phyloP scores from a whole-genome alignment of 2,329 filamentous ascomycete species.

The Geosmithia putterillii region DNA sequence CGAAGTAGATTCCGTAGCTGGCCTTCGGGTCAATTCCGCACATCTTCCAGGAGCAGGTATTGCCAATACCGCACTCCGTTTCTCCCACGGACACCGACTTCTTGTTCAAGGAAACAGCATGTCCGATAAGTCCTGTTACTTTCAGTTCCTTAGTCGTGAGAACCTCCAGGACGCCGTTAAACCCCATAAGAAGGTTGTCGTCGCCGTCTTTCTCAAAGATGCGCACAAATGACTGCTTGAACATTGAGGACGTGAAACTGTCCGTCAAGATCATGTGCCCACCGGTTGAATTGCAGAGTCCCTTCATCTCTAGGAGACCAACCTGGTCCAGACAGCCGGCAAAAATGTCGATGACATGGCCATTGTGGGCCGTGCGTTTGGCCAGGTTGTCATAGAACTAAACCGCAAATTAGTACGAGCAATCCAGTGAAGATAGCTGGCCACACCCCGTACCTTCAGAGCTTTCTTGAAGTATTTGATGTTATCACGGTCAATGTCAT shows the following conservation, averaged over 20 bases:
- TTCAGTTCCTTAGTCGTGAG: slow-evolving; percentile 97
- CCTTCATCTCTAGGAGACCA: slow-evolving; percentile 95
- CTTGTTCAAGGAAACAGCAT: slow-evolving; percentile 94
- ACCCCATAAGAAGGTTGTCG: slow-evolving; percentile 93
- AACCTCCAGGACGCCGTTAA: slow-evolving; percentile 92
- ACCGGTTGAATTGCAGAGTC: slow-evolving; percentile 87
- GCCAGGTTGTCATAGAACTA: slow-evolving; percentile 91
- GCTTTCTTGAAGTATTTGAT: slow-evolving; percentile 99
- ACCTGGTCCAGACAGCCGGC: slow-evolving; percentile 96
- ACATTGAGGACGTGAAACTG: slow-evolving; percentile 98
- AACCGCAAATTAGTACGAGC: background rate
- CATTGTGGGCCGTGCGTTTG: slow-evolving; percentile 90
- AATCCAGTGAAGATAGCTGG: background rate
- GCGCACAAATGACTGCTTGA: slow-evolving; percentile 95
- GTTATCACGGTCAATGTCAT: slow-evolving; percentile 97
- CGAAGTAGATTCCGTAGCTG: slow-evolving; percentile 94
- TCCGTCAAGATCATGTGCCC: slow-evolving; percentile 98
- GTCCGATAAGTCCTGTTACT: slow-evolving; percentile 92
- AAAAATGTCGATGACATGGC: slow-evolving; percentile 95
- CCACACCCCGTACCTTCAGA: slow-evolving; percentile 51
- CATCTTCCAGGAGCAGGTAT: slow-evolving; percentile 99
- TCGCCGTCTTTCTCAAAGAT: slow-evolving; percentile 95
- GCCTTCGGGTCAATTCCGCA: slow-evolving; percentile 90
- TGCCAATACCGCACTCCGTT: slow-evolving; percentile 95
- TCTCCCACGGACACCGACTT: slow-evolving; percentile 95